Conservation (phyloP, 1,284 basidiomycete genomes). For the Boletus mariae region DNA sequence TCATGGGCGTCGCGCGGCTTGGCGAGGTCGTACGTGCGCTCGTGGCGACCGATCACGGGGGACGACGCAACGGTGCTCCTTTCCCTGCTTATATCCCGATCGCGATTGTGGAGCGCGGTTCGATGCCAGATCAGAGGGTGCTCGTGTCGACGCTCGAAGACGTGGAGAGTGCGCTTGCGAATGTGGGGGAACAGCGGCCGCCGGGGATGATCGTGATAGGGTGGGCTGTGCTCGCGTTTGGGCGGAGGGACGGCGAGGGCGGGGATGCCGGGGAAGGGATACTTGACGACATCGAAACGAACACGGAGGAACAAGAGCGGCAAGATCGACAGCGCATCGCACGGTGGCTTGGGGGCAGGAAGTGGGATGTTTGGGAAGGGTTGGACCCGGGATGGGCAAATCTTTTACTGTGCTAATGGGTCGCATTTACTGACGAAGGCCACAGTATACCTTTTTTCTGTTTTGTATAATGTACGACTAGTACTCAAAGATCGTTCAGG, state of each 20-base stretch:
- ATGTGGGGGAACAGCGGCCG: slow-evolving; percentile 81
- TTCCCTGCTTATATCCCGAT: slow-evolving; percentile 83
- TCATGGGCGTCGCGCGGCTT: slow-evolving; percentile 95
- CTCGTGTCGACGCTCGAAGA: slow-evolving; percentile 76
- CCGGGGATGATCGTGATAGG: slow-evolving; percentile 96
- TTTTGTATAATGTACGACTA: too few relatives aligned
- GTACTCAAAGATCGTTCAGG: too few relatives aligned
- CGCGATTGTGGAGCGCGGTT: slow-evolving; percentile 91
- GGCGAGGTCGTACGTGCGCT: slow-evolving; percentile 69
- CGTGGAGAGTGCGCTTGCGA: slow-evolving; percentile 71
- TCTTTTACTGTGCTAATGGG: slow-evolving; percentile 18
- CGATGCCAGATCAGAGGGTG: slow-evolving; percentile 87
- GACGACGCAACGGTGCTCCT: slow-evolving; percentile 48
- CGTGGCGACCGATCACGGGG: slow-evolving; percentile 16
- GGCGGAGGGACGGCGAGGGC: slow-evolving; percentile 48
- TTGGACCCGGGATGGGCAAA: slow-evolving; percentile 50
- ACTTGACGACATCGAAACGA: slow-evolving; percentile 35
- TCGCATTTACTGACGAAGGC: background rate
- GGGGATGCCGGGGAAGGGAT: slow-evolving; percentile 42
- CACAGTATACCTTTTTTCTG: background rate
- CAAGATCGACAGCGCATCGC: slow-evolving; percentile 50
- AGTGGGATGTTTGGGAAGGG: slow-evolving; percentile 62
- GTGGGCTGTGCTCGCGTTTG: slow-evolving; percentile 76
- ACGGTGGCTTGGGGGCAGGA: slow-evolving; percentile 53
- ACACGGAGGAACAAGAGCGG: slow-evolving; percentile 35